A percentile compares a stretch with the other conserved stretches of the same genome.
Evolutionary conservation across 345 rosid genomes (phyloP).

Genomic region (Salix udensis): DNA sequence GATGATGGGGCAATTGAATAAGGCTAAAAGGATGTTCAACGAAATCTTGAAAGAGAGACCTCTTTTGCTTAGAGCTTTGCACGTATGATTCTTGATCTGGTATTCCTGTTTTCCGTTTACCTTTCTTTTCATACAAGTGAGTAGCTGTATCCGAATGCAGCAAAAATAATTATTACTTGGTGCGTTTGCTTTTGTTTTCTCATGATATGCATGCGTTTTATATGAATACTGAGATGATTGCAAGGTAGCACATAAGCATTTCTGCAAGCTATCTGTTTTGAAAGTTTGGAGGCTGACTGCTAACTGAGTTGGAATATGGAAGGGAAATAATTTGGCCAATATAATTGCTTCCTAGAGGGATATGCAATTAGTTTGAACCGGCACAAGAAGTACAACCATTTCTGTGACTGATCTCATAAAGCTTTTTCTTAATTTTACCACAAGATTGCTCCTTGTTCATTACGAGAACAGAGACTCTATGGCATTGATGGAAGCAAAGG

Average conservation of each 20-base stretch:
- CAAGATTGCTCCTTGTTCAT: neutral
- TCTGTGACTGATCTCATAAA: neutral
- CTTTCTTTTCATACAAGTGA: neutral
- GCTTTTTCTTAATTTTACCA: neutral
- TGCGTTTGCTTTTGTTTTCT: neutral
- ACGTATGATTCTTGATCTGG: constrained; percentile 45
- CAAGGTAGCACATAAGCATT: neutral
- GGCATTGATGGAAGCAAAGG: neutral
- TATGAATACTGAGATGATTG: neutral
- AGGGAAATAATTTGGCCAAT: neutral
- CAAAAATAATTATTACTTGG: neutral
- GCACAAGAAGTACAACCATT: neutral
- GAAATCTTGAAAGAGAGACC: constrained; percentile 68
- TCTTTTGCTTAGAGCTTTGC: constrained; percentile 81
- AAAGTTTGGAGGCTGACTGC: neutral
- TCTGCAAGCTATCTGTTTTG: neutral
- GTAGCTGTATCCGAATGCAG: neutral
- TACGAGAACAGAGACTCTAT: neutral
- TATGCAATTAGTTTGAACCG: neutral
- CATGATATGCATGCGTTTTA: neutral
- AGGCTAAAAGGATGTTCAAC: constrained; percentile 57
- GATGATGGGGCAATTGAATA: constrained; percentile 60
- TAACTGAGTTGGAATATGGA: neutral
- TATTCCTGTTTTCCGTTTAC: neutral
- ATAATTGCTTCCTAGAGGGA: neutral